A percentile compares a stretch with the other conserved stretches of the same genome.
Conservation (phyloP, 345 rosid genomes). For the Bruguiera parviflora region DNA sequence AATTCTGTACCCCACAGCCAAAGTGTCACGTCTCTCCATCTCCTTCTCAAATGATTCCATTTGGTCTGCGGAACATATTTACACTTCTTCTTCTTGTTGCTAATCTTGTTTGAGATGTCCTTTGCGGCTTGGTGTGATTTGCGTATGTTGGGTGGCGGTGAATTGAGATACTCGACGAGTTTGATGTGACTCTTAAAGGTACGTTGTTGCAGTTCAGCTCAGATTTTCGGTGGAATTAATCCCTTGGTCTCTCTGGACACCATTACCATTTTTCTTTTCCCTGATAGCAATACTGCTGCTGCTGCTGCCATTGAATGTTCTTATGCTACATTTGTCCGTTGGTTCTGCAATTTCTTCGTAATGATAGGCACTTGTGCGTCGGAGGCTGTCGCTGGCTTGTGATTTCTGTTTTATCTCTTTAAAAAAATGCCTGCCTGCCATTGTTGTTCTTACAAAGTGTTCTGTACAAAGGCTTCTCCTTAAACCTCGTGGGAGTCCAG, state of each 20-base stretch:
- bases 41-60: background rate
- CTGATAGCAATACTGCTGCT: too few relatives aligned
- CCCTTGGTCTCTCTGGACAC: too few relatives aligned
- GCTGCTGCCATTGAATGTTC: too few relatives aligned
- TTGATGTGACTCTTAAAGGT: slow-evolving; percentile 14
- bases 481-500: too few relatives aligned
- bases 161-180: too few relatives aligned
- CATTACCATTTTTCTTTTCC: too few relatives aligned
- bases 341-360: background rate
- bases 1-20: background rate
- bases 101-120: background rate
- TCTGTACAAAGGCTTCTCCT: too few relatives aligned
- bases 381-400: background rate
- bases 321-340: background rate
- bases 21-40: background rate
- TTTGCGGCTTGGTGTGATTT: background rate
- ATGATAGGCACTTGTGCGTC: background rate
- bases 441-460: too few relatives aligned
- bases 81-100: background rate
- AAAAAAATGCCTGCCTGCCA: background rate
- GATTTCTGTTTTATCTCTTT: background rate
- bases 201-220: background rate
- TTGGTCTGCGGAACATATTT: background rate
- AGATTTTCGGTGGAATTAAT: too few relatives aligned
- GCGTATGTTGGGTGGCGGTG: too few relatives aligned